Evolutionary conservation across 345 rosid genomes (phyloP), one percentile per base, ranked within the genome.

Genomic region (Noccaea bulbosa): DNA sequence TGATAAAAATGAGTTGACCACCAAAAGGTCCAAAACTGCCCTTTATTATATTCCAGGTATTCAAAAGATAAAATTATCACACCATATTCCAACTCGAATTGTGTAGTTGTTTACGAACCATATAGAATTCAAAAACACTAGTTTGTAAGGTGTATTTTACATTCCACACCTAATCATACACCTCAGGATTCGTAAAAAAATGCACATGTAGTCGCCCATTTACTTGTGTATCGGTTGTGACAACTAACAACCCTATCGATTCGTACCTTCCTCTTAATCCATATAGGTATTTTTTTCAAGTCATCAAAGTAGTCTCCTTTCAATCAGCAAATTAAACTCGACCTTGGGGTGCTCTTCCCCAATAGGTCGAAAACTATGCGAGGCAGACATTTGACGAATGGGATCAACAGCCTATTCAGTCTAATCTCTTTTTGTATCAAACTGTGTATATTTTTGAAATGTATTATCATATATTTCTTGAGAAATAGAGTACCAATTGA

Each of bases 1-100:
- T 46, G 53, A 45, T 45, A 32, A 45, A 17, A 32, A 62, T 32
- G 32, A 32, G 43, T 62, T 45, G 67, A 62, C 67, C 9, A 62
- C 40, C 40, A 61, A n/a, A n/a, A n/a, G n/a, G n/a, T n/a, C n/a
- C n/a, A n/a, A 17, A 44, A 44, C 40, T 44, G 9, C 11, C 17
- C 3, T 39, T 38, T 12, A 30, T 32, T 9, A 43, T 57, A 54
- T 59, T 39, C 17, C 11, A 27, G 27, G 14, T 61, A 44, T 3
- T 45, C 12, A 5, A 44, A 5, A 44, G 8, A 65, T n/a, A 4
- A 39, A 39, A 40, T 6, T 27, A 11, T 40, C 11, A 66, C 30
- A 27, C 41, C 51, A 43, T 5, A 20, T 46, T 35, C 34, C 0
- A 17, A n/a, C 37, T 38, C 37, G 24, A 64, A 11, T 35, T 11